Conservation (phyloP, 345 rosid species). For the Populus pruinosa region DNA sequence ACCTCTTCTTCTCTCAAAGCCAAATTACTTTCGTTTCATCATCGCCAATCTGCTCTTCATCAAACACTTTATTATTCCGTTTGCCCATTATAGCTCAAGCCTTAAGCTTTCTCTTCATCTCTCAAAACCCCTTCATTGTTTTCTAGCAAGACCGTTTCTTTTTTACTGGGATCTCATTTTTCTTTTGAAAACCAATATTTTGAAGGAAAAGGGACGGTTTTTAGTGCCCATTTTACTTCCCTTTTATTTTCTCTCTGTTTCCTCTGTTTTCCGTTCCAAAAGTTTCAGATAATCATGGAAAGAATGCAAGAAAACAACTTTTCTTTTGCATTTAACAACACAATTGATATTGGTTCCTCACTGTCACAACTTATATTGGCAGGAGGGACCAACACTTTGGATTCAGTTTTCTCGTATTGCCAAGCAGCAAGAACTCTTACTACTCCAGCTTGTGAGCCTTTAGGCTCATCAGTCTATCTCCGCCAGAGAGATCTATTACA, state of each 20-base stretch:
- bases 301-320: conserved; percentile 40
- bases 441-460: conserved; percentile 34
- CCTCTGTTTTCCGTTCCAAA: background rate
- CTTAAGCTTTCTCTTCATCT: background rate
- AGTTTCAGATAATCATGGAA: conserved; percentile 13
- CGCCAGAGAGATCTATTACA: conserved; percentile 74
- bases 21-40: background rate
- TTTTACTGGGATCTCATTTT: background rate
- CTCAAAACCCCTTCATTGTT: background rate
- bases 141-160: background rate
- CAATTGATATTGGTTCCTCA: conserved; percentile 46
- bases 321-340: conserved; percentile 14
- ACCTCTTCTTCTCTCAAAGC: background rate
- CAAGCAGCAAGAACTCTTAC: conserved; percentile 20
- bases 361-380: conserved; percentile 71
- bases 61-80: background rate
- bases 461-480: conserved; percentile 85
- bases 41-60: background rate
- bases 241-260: background rate
- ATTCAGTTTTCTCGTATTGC: conserved; percentile 75
- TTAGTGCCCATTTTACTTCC: conserved; percentile 19
- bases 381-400: conserved; percentile 73
- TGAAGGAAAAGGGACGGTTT: conserved; percentile 28
- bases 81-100: background rate
- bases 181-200: background rate